Evolutionary conservation across 2,329 filamentous ascomycete genomes (phyloP).

Genomic region (Teratosphaeria nubilosa): DNA sequence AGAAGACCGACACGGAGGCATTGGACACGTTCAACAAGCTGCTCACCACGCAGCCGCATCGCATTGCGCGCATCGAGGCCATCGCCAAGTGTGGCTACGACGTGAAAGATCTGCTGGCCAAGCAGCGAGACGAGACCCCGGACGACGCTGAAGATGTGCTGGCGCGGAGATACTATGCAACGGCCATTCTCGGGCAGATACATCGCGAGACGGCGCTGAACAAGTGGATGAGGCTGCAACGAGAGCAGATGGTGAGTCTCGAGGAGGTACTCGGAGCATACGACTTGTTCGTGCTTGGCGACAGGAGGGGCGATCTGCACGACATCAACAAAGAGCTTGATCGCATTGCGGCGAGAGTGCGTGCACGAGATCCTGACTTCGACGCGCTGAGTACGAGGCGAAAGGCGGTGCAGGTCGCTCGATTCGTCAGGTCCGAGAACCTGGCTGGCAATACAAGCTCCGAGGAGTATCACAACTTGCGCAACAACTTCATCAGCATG

Average conservation of each 20-base stretch:
- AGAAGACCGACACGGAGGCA: conserved; percentile 26
- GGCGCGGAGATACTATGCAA: conserved; percentile 67
- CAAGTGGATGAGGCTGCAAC: conserved; percentile 57
- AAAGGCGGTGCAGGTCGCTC: conserved; percentile 58
- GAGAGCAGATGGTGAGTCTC: conserved; percentile 45
- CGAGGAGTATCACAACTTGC: conserved; percentile 67
- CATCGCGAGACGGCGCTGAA: conserved; percentile 70
- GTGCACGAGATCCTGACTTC: conserved; percentile 43
- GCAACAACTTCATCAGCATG: conserved; percentile 81
- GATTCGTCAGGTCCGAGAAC: conserved; percentile 58
- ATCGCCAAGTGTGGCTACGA: conserved; percentile 72
- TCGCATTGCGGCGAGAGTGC: conserved; percentile 49
- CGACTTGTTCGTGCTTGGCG: conserved; percentile 78
- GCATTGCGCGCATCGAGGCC: conserved; percentile 57
- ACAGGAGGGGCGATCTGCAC: conserved; percentile 61
- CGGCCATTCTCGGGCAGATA: conserved; percentile 64
- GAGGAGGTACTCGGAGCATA: conserved; percentile 72
- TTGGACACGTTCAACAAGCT: conserved; percentile 50
- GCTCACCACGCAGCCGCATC: conserved; percentile 57
- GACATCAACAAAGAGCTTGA: conserved; percentile 55
- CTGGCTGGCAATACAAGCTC: conserved; percentile 53
- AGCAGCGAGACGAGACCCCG: conserved; percentile 52
- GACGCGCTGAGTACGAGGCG: conserved; percentile 49
- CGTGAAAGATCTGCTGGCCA: conserved; percentile 67
- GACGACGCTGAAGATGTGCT: conserved; percentile 62